These are phyloP conservation scores for Colletotrichum melonis DNA, from an alignment of 2,329 filamentous ascomycete species.

Conservation along the genomic window DNA sequence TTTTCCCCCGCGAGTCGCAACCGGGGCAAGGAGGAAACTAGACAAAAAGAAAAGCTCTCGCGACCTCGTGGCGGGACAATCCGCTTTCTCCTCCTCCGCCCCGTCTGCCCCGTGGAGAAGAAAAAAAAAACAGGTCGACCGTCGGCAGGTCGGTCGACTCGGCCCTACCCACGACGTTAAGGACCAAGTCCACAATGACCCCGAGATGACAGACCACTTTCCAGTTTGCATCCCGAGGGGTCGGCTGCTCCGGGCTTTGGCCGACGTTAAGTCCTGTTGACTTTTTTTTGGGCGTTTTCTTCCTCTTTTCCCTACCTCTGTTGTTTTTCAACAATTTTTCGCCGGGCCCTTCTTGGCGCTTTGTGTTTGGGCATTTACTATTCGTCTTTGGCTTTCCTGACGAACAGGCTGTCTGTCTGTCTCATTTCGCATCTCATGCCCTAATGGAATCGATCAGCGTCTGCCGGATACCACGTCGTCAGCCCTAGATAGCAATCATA, in stretches of 20 bases:
- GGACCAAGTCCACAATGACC: slow-evolving; percentile 31
- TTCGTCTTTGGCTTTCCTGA: not conserved
- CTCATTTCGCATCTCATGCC: not conserved
- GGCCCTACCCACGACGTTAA: slow-evolving; percentile 25
- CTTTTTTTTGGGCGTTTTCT: not conserved
- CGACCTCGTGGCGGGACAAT: not conserved
- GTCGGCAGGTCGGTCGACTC: not conserved
- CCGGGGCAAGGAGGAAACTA: not conserved
- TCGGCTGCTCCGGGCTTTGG: slow-evolving; percentile 27
- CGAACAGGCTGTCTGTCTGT: not conserved
- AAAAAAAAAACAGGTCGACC: slow-evolving; percentile 1
- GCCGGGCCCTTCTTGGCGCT: not conserved
- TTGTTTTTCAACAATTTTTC: not conserved
- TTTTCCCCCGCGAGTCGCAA: not conserved
- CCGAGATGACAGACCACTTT: slow-evolving; percentile 30
- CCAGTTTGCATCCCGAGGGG: slow-evolving; percentile 14
- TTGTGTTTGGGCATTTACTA: not conserved
- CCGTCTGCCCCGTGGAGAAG: slow-evolving; percentile 22
- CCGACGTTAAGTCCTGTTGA: slow-evolving; percentile 20
- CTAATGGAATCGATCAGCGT: not conserved
- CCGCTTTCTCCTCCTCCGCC: slow-evolving; percentile 7
- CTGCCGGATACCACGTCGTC: not conserved
- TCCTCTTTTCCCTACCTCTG: not conserved
- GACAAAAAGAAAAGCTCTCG: not conserved
- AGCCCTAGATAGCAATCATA: not conserved